Conservation (phyloP, 345 rosid genomes). For the Lumnitzera littorea region DNA sequence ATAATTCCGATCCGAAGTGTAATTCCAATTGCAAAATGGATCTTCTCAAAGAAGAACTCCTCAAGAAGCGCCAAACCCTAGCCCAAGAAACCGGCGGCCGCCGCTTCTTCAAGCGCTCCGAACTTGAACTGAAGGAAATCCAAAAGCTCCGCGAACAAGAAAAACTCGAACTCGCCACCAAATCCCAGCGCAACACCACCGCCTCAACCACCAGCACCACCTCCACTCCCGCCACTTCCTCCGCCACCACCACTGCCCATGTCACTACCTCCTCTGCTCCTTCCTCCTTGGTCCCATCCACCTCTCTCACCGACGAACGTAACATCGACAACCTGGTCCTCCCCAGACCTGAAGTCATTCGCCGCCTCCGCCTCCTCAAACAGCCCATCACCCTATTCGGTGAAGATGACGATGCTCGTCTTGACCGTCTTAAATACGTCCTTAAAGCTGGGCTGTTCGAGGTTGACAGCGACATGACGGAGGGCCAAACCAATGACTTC, state of each 20-base stretch:
- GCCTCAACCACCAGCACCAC: slow-evolving; percentile 19
- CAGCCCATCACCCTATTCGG: slow-evolving; percentile 95
- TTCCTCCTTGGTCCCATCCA: slow-evolving; percentile 42
- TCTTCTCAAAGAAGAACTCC: slow-evolving; percentile 65
- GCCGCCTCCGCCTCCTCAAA: slow-evolving; percentile 81
- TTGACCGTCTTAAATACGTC: slow-evolving; percentile 75
- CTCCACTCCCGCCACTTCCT: slow-evolving; percentile 17
- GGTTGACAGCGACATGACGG: slow-evolving; percentile 88
- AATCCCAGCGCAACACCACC: slow-evolving; percentile 45
- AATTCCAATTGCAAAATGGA: slow-evolving; percentile 35
- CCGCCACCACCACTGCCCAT: slow-evolving; percentile 22
- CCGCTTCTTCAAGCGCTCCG: slow-evolving; percentile 79
- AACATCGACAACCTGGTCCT: slow-evolving; percentile 75
- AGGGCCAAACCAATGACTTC: slow-evolving; percentile 98
- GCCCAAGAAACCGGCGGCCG: slow-evolving; percentile 76
- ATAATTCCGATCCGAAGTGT: too few species aligned
- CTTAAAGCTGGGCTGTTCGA: slow-evolving; percentile 80
- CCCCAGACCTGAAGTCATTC: slow-evolving; percentile 82
- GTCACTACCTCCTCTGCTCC: slow-evolving; percentile 26
- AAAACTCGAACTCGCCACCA: slow-evolving; percentile 79
- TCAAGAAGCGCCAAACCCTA: slow-evolving; percentile 60
- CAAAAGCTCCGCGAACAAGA: slow-evolving; percentile 90
- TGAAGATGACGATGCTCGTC: slow-evolving; percentile 79
- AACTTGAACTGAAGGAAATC: slow-evolving; percentile 78
- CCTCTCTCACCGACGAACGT: slow-evolving; percentile 66